Conservation (phyloP, 2,329 filamentous ascomycete genomes). For the Xylariales sp. region DNA sequence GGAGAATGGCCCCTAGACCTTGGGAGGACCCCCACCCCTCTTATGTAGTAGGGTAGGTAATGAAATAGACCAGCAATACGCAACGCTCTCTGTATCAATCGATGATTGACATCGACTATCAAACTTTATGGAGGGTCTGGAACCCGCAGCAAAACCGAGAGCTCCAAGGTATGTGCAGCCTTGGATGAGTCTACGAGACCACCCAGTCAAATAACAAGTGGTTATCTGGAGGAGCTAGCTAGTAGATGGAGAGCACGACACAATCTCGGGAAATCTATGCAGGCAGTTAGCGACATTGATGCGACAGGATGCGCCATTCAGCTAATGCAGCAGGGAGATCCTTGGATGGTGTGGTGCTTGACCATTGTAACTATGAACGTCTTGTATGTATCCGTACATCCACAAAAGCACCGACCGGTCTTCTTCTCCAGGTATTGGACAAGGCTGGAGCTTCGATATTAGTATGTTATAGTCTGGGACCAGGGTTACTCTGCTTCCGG, state of each 20-base stretch:
- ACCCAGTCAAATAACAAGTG: constrained; percentile 34
- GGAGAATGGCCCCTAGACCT: constrained; percentile 3
- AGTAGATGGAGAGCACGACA: constrained; percentile 17
- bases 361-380: constrained; percentile 9
- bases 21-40: constrained; percentile 16
- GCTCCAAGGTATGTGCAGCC: constrained; percentile 10
- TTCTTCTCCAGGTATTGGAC: constrained; percentile 3
- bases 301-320: constrained; percentile 16
- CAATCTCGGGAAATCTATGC: constrained; percentile 34
- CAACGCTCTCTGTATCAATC: constrained; percentile 11
- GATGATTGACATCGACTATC: constrained; percentile 10
- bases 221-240: constrained; percentile 28
- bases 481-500: not conserved
- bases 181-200: constrained; percentile 15
- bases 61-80: constrained; percentile 8
- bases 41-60: constrained; percentile 17
- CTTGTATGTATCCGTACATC: constrained; percentile 17
- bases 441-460: not conserved
- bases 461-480: constrained; percentile 1
- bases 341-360: constrained; percentile 16
- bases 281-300: constrained; percentile 29
- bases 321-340: constrained; percentile 23
- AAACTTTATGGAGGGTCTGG: constrained; percentile 10
- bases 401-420: constrained; percentile 8
- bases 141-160: constrained; percentile 15